A percentile compares a stretch with the other conserved stretches of the same genome.
phyloP scores from a whole-genome alignment of 2,329 filamentous ascomycete species.

The Aspergillus sp. region DNA sequence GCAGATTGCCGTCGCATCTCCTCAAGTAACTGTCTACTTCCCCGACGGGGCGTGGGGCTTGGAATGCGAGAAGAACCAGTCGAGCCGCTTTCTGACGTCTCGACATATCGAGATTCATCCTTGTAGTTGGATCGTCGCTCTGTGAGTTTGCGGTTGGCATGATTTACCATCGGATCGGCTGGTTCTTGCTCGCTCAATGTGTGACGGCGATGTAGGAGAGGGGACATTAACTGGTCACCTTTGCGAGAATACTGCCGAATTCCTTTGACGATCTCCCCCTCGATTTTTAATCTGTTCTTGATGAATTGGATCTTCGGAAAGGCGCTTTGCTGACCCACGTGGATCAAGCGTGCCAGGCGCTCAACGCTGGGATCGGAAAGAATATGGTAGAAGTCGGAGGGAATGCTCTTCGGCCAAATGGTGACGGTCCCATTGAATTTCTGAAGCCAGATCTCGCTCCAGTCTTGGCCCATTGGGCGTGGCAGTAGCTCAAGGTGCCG shows the following conservation, averaged over 20 bases:
- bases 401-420: slow-evolving; percentile 79
- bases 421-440: slow-evolving; percentile 92
- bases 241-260: slow-evolving; percentile 31
- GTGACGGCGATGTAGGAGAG: slow-evolving; percentile 24
- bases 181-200: slow-evolving; percentile 11
- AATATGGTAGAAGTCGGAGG: slow-evolving; percentile 78
- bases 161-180: slow-evolving; percentile 15
- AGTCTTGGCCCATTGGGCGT: slow-evolving; percentile 85
- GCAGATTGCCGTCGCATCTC: slow-evolving; percentile 42
- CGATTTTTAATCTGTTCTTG: slow-evolving; percentile 75
- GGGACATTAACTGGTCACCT: slow-evolving; percentile 18
- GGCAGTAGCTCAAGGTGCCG: slow-evolving; percentile 88
- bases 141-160: slow-evolving; percentile 22
- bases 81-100: slow-evolving; percentile 16
- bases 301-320: slow-evolving; percentile 93
- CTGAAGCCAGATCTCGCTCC: slow-evolving; percentile 94
- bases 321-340: slow-evolving; percentile 77
- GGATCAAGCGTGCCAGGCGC: slow-evolving; percentile 78
- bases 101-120: slow-evolving; percentile 16
- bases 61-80: slow-evolving; percentile 15
- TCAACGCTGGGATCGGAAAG: slow-evolving; percentile 72
- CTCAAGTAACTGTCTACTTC: slow-evolving; percentile 32
- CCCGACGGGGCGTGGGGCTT: slow-evolving; percentile 15
- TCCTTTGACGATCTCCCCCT: slow-evolving; percentile 58
- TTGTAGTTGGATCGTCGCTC: slow-evolving; percentile 18